Evolutionary conservation across 1,284 basidiomycete species (phyloP).

Genomic region (Coniferiporia sulphurascens): DNA sequence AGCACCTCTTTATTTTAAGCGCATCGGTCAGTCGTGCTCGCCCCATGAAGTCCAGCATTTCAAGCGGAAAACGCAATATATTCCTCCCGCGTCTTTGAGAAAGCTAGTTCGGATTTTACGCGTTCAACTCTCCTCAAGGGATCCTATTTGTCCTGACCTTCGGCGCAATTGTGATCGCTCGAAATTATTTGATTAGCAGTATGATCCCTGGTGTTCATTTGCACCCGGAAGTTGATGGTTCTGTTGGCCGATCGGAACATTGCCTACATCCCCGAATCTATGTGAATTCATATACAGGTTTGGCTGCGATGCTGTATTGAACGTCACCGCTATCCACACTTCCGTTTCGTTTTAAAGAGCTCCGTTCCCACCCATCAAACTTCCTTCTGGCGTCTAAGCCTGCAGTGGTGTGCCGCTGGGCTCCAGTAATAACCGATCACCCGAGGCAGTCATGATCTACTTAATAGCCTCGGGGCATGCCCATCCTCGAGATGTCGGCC

Average conservation of each 20-base stretch:
- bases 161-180: too few relatives aligned
- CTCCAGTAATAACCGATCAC: not conserved
- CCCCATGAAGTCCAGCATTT: too few relatives aligned
- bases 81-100: too few relatives aligned
- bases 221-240: not conserved
- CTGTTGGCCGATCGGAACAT: not conserved
- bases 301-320: not conserved
- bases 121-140: too few relatives aligned
- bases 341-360: not conserved
- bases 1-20: too few relatives aligned
- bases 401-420: not conserved
- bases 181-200: too few relatives aligned
- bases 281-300: not conserved
- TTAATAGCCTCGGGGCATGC: not conserved
- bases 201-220: not conserved
- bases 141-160: too few relatives aligned
- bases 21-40: too few relatives aligned
- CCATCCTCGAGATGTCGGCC: not conserved
- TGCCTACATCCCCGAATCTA: not conserved
- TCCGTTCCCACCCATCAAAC: not conserved
- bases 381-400: not conserved
- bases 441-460: not conserved
- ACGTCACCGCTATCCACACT: not conserved
- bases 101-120: too few relatives aligned
- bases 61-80: too few relatives aligned